Conservation (phyloP, 1,139 yeast genomes). For the Sugiyamaella castrensis region DNA sequence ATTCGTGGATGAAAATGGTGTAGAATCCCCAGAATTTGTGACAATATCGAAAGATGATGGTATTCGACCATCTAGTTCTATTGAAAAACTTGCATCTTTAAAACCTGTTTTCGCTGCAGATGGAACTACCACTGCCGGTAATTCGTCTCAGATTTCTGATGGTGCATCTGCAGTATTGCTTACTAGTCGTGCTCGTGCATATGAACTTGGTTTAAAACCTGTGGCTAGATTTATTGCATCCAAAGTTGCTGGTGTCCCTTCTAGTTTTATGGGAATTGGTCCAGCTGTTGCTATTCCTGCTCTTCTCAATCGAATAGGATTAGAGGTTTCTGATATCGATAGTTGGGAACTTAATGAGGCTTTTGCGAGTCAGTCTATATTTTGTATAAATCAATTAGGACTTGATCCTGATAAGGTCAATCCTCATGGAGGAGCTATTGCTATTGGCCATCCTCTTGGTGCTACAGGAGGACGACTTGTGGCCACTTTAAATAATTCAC, state of each 20-base stretch:
- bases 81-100: conserved; percentile 37
- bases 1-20: conserved; percentile 26
- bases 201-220: conserved; percentile 39
- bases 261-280: conserved; percentile 44
- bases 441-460: conserved; percentile 46
- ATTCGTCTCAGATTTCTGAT: conserved; percentile 45
- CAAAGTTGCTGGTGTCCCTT: conserved; percentile 41
- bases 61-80: conserved; percentile 35
- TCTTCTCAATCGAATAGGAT: conserved; percentile 21
- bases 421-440: conserved; percentile 47
- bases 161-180: conserved; percentile 46
- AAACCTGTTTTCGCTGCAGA: conserved; percentile 41
- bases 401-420: conserved; percentile 39
- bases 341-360: conserved; percentile 45
- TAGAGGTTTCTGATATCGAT: conserved; percentile 38
- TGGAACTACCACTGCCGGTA: conserved; percentile 46
- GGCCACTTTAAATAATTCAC: conserved; percentile 41
- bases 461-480: conserved; percentile 44
- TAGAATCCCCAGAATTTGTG: conserved; percentile 24
- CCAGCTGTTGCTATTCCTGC: conserved; percentile 39
- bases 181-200: conserved; percentile 42
- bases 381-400: conserved; percentile 38
- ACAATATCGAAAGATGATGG: conserved; percentile 37
- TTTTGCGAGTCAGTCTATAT: conserved; percentile 44
- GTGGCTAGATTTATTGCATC: conserved; percentile 45